Conservation (phyloP, 768 basidiomycete genomes). For the Hygrocybe punicea region DNA sequence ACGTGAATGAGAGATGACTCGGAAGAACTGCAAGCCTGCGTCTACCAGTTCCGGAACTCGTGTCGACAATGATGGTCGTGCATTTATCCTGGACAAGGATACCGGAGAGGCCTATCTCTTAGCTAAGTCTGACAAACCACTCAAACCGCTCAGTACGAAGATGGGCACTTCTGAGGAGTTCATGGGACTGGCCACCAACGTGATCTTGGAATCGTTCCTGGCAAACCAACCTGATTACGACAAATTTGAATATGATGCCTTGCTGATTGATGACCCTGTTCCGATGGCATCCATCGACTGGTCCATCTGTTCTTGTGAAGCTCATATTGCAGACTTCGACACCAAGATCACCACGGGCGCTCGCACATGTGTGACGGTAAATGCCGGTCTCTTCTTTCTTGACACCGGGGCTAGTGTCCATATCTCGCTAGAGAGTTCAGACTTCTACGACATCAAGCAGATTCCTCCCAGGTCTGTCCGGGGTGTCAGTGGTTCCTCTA, state of each 20-base stretch:
- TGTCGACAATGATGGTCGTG: not conserved
- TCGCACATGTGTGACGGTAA: not conserved
- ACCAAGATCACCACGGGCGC: not conserved
- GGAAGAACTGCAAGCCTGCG: not conserved
- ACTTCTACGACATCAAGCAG: slow-evolving; percentile 13
- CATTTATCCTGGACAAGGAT: not conserved
- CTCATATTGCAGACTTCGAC: not conserved
- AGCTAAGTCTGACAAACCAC: not conserved
- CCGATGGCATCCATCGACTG: not conserved
- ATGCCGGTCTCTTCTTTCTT: slow-evolving; percentile 2
- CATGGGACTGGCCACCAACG: not conserved
- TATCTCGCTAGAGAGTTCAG: slow-evolving; percentile 12
- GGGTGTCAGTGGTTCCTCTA: slow-evolving; percentile 15
- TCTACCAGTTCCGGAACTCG: not conserved
- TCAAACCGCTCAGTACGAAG: not conserved
- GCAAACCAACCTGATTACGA: not conserved
- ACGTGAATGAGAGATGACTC: not conserved
- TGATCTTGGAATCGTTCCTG: not conserved
- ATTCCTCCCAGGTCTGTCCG: slow-evolving; percentile 10
- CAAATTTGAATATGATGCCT: not conserved
- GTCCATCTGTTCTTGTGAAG: not conserved
- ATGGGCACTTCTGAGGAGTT: not conserved
- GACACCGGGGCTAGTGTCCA: slow-evolving; percentile 12
- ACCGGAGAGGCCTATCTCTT: not conserved
- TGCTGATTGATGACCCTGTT: not conserved